A percentile compares a stretch with the other conserved stretches of the same genome.
Conservation (phyloP, 2,329 filamentous ascomycete species). For the Fusarium tricinctum region DNA sequence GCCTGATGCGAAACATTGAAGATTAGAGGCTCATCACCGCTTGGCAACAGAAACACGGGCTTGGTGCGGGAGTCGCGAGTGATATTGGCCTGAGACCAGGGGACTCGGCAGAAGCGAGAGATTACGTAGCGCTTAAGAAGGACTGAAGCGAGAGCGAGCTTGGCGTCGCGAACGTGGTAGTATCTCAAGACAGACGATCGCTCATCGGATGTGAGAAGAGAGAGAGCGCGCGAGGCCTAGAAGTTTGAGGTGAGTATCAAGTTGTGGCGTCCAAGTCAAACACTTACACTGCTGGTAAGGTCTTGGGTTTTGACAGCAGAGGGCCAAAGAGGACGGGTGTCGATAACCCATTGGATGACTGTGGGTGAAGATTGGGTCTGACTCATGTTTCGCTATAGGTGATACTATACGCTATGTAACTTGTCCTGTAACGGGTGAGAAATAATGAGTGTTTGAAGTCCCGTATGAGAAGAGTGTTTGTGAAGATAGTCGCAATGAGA, state of each 20-base stretch:
- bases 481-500: slow-evolving; percentile 22
- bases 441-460: slow-evolving; percentile 13
- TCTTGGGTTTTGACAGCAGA: slow-evolving; percentile 63
- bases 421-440: neutral
- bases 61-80: slow-evolving; percentile 69
- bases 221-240: slow-evolving; percentile 68
- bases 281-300: slow-evolving; percentile 61
- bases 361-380: slow-evolving; percentile 46
- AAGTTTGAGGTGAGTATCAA: slow-evolving; percentile 16
- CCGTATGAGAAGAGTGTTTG: slow-evolving; percentile 4
- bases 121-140: slow-evolving; percentile 81
- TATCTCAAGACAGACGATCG: slow-evolving; percentile 70
- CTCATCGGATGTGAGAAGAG: slow-evolving; percentile 68
- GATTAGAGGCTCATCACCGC: slow-evolving; percentile 63
- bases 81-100: slow-evolving; percentile 72
- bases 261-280: neutral
- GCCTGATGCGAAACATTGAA: slow-evolving; percentile 88
- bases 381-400: slow-evolving; percentile 29
- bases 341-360: slow-evolving; percentile 72
- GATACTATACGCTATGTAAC: neutral
- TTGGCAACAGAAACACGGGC: slow-evolving; percentile 66
- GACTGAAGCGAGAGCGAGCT: slow-evolving; percentile 79
- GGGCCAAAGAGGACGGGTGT: slow-evolving; percentile 72
- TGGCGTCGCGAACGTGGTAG: slow-evolving; percentile 78
- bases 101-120: slow-evolving; percentile 67